A percentile compares a stretch with the other conserved stretches of the same genome.
Evolutionary conservation across 805 yeast species (phyloP).

Genomic region (Lachancea sp.): DNA sequence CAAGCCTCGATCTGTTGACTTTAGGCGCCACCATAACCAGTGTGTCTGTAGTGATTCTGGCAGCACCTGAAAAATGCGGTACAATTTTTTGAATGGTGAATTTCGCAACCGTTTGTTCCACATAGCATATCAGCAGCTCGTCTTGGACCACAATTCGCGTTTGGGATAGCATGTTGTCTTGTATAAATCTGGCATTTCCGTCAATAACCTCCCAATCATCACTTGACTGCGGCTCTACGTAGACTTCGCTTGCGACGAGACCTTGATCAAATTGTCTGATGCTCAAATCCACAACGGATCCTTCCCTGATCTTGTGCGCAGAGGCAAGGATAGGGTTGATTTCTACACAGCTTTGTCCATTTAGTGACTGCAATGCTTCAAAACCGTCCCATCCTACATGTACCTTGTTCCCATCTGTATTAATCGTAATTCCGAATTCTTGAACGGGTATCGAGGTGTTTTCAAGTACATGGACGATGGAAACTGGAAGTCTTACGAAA

Average conservation of each 20-base stretch:
- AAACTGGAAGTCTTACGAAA: conserved; percentile 25
- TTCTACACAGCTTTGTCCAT: conserved; percentile 13
- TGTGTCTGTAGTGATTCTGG: conserved; percentile 54
- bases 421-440: conserved; percentile 19
- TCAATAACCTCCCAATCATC: conserved; percentile 92
- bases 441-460: conserved; percentile 20
- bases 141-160: conserved; percentile 62
- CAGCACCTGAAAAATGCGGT: conserved; percentile 36
- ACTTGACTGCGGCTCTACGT: conserved; percentile 67
- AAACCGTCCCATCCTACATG: conserved; percentile 29
- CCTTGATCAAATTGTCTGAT: conserved; percentile 14
- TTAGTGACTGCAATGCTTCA: conserved; percentile 15
- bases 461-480: conserved; percentile 18
- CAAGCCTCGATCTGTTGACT: conserved; percentile 30
- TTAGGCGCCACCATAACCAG: conserved; percentile 77
- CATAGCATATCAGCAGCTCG: conserved; percentile 62
- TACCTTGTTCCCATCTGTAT: conserved; percentile 4
- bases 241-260: conserved; percentile 46
- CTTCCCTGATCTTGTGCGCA: conserved; percentile 8
- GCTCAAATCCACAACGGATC: conserved; percentile 10
- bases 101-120: conserved; percentile 55
- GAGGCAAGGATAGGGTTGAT: conserved; percentile 24
- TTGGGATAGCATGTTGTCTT: conserved; percentile 68
- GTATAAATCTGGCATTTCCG: conserved; percentile 69
- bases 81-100: conserved; percentile 46